Base-by-base conservation (phyloP, 2,329 filamentous ascomycete species). In the Didymella exigua region DNA sequence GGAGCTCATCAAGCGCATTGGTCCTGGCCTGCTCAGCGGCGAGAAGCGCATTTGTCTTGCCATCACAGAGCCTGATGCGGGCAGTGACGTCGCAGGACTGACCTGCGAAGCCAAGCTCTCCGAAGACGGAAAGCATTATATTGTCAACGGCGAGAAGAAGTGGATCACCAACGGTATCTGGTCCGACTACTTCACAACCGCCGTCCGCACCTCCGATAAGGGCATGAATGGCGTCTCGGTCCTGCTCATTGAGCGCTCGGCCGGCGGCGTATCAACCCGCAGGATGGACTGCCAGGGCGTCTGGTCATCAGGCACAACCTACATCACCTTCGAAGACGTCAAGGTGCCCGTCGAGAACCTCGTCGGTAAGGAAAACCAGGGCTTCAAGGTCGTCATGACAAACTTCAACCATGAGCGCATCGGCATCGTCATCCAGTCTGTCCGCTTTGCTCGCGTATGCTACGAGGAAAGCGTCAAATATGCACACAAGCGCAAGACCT, bases 351-450 rank as follows among this genome's bases (percentile, higher is more conserved):
- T 98, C n/a, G 93, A 96, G 84, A 98, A 99, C 81, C 78, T 99
- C 68, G 88, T 99, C 57, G 95, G 95, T 79, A 98, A 97, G 82
- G 89, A 96, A 81, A 96, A 99, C 83, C 89, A 96, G 76, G 95
- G 95, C 33, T 99, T 99, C 86, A 91, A 93, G 79, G 92, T 96
- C 73, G 93, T 99, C 82, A 98, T 98, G 93, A 97, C 91, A 75
- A 97, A 97, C 84, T 97, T 97, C 83, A 98, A 98, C 85, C 95
- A 98, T 83, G 95, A 99, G 81, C 91, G 95, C 60, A 93, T 99
- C 67, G 95, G 95, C 60, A 98, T 99, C 78, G 93, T 98, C 79
- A 98, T 98, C 81, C 95, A 99, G 79, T 96, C 88, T 71, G 77
- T 97, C 62, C 92, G 95, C 71, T 98, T 99, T 85, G 88, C 90